These are phyloP conservation scores for Ustulina deusta DNA, from an alignment of 2,329 filamentous ascomycete genomes.

Conservation along the genomic window DNA sequence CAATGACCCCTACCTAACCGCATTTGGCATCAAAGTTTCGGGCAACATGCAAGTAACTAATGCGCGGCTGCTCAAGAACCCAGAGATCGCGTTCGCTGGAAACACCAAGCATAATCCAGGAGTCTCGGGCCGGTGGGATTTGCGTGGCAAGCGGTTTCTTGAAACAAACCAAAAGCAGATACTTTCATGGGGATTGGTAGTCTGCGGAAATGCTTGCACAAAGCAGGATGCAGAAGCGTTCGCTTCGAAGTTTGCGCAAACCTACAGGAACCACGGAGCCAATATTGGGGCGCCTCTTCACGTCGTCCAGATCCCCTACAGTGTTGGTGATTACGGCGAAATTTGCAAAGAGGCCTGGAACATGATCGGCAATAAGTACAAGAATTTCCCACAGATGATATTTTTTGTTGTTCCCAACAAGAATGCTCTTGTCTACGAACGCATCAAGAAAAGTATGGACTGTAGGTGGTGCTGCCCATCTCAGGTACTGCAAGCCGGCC, in stretches of 20 bases:
- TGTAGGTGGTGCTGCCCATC: constrained; percentile 86
- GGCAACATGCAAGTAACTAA: constrained; percentile 72
- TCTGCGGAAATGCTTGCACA: constrained; percentile 68
- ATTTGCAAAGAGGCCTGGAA: constrained; percentile 69
- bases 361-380: constrained; percentile 63
- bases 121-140: constrained; percentile 83
- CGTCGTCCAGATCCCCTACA: constrained; percentile 53
- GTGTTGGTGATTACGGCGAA: constrained; percentile 60
- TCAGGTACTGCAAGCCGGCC: constrained; percentile 80
- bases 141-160: constrained; percentile 84
- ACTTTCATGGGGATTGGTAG: constrained; percentile 79
- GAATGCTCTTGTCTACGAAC: constrained; percentile 78
- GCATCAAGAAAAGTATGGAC: constrained; percentile 90
- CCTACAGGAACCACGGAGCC: constrained; percentile 65
- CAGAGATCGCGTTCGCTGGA: constrained; percentile 74
- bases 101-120: constrained; percentile 70
- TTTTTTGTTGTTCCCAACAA: constrained; percentile 81
- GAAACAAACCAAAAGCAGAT: constrained; percentile 72
- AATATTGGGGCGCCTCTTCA: constrained; percentile 53
- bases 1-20: constrained; percentile 74
- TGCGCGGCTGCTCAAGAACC: constrained; percentile 77
- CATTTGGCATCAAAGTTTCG: constrained; percentile 80
- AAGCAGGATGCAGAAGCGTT: constrained; percentile 71
- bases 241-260: constrained; percentile 56
- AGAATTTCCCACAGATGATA: constrained; percentile 76